phyloP scores from a whole-genome alignment of 371 early-diverging fungal species.

The Dichotomocladium elegans region DNA sequence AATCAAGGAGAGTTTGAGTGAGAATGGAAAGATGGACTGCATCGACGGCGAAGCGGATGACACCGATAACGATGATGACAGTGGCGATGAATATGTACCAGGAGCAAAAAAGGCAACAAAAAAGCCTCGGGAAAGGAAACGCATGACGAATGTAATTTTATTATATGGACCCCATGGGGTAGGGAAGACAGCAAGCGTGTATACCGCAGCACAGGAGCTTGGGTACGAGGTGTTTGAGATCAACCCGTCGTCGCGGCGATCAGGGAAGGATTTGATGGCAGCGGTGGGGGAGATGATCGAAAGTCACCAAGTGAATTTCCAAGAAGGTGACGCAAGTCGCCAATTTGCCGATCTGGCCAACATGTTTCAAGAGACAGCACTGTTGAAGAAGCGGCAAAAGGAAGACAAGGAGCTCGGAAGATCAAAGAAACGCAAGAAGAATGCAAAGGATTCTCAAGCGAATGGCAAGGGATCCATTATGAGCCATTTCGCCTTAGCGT shows the following conservation, averaged over 20 bases:
- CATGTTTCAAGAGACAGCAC: conserved; percentile 13
- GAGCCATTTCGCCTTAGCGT: conserved; percentile 17
- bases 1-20: not conserved
- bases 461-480: conserved; percentile 11
- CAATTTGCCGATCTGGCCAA: not conserved
- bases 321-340: not conserved
- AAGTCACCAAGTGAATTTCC: conserved; percentile 54
- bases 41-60: conserved; percentile 3
- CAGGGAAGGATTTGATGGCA: conserved; percentile 65
- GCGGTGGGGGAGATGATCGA: conserved; percentile 66
- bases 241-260: conserved; percentile 59
- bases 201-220: conserved; percentile 65
- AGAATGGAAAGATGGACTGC: conserved; percentile 1
- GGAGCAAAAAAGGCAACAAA: not conserved
- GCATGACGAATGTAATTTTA: conserved; percentile 54
- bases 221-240: conserved; percentile 77
- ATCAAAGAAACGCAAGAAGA: not conserved
- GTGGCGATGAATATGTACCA: not conserved
- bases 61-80: conserved; percentile 2
- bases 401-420: conserved; percentile 5
- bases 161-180: conserved; percentile 65
- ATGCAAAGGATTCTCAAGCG: too few species aligned
- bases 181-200: conserved; percentile 75
- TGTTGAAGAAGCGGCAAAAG: conserved; percentile 9
- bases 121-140: conserved; percentile 6